Conservation (phyloP, 2,329 filamentous ascomycete genomes). For the Cladorrhinum sp. region DNA sequence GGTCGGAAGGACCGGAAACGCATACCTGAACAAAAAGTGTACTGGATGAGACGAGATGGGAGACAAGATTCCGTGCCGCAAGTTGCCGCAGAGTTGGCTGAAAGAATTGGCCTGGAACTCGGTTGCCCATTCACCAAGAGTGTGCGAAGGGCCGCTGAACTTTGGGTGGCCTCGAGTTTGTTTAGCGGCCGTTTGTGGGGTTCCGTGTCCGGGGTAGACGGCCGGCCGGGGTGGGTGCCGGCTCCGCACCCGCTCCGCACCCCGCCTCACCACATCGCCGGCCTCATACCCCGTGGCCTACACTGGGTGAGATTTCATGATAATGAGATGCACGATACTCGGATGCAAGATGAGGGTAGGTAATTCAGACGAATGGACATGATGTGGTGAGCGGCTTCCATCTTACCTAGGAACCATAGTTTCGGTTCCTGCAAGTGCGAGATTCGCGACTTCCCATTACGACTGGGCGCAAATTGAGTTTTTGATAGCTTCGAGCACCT, state of each 20-base stretch:
- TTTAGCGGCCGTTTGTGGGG: slow-evolving; percentile 1
- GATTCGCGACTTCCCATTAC: background rate
- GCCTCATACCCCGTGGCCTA: slow-evolving; percentile 9
- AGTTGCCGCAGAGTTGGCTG: slow-evolving; percentile 21
- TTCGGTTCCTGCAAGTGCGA: background rate
- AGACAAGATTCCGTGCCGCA: slow-evolving; percentile 21
- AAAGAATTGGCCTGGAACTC: slow-evolving; percentile 20
- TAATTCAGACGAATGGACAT: background rate
- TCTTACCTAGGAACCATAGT: too few relatives aligned
- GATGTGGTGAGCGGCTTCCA: background rate
- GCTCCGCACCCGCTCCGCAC: slow-evolving; percentile 13
- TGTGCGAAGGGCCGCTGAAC: background rate
- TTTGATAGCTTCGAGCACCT: background rate
- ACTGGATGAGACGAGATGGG: background rate
- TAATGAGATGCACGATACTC: background rate
- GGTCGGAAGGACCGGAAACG: background rate
- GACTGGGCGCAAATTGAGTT: background rate
- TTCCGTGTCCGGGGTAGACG: background rate
- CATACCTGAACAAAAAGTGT: background rate
- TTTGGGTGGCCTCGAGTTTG: slow-evolving; percentile 3
- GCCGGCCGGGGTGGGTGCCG: slow-evolving; percentile 14
- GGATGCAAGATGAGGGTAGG: background rate
- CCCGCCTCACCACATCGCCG: slow-evolving; percentile 9
- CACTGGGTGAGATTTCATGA: background rate
- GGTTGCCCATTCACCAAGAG: slow-evolving; percentile 2